Percentiles rank a stretch among this genome's conserved stretches.
phyloP scores from a whole-genome alignment of 2,329 filamentous ascomycete genomes.

The Lachnellula hyalina region DNA sequence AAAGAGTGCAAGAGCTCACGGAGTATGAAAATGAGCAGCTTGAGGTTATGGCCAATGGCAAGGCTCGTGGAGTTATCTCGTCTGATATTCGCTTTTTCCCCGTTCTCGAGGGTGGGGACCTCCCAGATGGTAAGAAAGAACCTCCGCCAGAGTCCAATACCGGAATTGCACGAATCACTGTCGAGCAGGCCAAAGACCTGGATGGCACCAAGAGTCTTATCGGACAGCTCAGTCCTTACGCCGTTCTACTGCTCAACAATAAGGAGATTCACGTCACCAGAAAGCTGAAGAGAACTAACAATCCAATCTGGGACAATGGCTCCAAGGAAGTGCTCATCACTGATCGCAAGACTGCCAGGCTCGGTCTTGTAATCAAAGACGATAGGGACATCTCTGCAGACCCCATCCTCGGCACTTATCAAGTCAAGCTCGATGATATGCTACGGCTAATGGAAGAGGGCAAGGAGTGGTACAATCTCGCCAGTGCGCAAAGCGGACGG shows the following conservation, averaged over 20 bases:
- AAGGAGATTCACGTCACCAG: conserved; percentile 86
- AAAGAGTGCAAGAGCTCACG: conserved; percentile 69
- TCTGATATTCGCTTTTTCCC: conserved; percentile 94
- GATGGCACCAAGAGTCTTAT: conserved; percentile 89
- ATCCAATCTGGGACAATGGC: conserved; percentile 91
- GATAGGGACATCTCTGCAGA: conserved; percentile 81
- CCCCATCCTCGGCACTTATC: conserved; percentile 82
- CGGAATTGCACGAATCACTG: conserved; percentile 86
- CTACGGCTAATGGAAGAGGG: conserved; percentile 85
- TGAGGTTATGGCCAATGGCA: conserved; percentile 79
- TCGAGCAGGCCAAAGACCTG: conserved; percentile 94
- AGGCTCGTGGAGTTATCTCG: conserved; percentile 72
- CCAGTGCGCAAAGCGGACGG: conserved; percentile 74
- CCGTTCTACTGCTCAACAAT: conserved; percentile 79
- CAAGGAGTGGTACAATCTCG: conserved; percentile 91
- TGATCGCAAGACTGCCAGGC: conserved; percentile 81
- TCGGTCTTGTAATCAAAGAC: conserved; percentile 92
- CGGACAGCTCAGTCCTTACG: conserved; percentile 87
- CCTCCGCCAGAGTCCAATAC: conserved; percentile 86
- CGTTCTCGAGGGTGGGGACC: conserved; percentile 66
- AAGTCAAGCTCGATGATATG: conserved; percentile 94
- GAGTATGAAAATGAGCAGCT: conserved; percentile 81
- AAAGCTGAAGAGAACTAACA: conserved; percentile 94
- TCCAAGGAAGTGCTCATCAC: conserved; percentile 94
- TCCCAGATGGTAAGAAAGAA: conserved; percentile 71